Conservation (phyloP, 805 yeast genomes). For the Saccharomycopsis babjevae region DNA sequence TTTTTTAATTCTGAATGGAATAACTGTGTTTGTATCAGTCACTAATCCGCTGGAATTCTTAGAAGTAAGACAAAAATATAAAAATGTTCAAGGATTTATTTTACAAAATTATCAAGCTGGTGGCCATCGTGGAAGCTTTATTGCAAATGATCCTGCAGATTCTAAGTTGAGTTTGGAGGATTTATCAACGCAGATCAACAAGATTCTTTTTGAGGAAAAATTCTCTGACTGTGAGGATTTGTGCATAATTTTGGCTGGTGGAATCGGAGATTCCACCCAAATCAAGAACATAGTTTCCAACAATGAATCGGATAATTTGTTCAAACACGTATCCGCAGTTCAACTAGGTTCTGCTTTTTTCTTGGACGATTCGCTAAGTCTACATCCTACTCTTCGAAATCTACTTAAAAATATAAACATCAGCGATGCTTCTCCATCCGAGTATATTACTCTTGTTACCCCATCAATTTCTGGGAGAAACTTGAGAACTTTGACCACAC, state of each 20-base stretch:
- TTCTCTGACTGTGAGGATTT: slow-evolving; percentile 14
- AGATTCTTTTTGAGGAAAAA: slow-evolving; percentile 11
- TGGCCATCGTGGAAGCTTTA: slow-evolving; percentile 48
- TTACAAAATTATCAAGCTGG: slow-evolving; percentile 58
- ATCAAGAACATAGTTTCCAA: slow-evolving; percentile 19
- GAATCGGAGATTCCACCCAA: slow-evolving; percentile 30
- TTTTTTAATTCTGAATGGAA: slow-evolving; percentile 28
- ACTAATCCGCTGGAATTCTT: slow-evolving; percentile 37
- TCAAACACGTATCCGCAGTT: slow-evolving; percentile 40
- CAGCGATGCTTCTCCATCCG: slow-evolving; percentile 21
- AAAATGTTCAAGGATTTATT: slow-evolving; percentile 38
- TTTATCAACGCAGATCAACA: neutral
- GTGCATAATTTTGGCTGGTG: slow-evolving; percentile 43
- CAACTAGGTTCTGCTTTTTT: slow-evolving; percentile 48
- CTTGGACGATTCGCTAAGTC: neutral
- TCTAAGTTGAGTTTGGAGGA: slow-evolving; percentile 17
- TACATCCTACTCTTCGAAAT: neutral
- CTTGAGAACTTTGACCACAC: slow-evolving; percentile 31
- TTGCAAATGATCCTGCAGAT: slow-evolving; percentile 26
- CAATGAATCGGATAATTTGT: slow-evolving; percentile 20
- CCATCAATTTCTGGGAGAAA: slow-evolving; percentile 30
- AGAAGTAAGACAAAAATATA: slow-evolving; percentile 19
- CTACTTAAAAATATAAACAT: slow-evolving; percentile 10
- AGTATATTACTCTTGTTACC: slow-evolving; percentile 24
- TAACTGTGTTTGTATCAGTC: slow-evolving; percentile 36